A percentile compares a stretch with the other conserved stretches of the same genome.
Conservation (phyloP, 164 flowering plant genomes). For the Vitis cinerea region DNA sequence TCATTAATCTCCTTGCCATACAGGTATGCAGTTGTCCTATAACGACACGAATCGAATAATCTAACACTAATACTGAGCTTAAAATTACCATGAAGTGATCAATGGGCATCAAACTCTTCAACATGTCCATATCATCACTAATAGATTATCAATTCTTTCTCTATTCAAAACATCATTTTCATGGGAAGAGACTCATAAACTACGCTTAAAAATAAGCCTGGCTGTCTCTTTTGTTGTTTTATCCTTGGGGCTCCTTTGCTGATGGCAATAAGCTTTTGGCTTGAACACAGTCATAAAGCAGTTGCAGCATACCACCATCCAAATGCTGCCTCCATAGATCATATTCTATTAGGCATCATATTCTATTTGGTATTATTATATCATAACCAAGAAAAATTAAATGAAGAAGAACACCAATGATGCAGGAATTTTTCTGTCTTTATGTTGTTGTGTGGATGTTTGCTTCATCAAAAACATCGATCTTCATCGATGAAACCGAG, state of each 20-base stretch:
- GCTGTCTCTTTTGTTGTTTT: slow-evolving; percentile 26
- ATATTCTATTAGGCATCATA: background rate
- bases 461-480: slow-evolving; percentile 33
- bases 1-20: too few relatives aligned
- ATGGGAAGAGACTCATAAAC: background rate
- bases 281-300: background rate
- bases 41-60: too few relatives aligned
- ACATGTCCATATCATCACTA: too few relatives aligned
- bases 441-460: slow-evolving; percentile 24
- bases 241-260: slow-evolving; percentile 24
- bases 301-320: background rate
- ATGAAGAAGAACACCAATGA: background rate
- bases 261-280: slow-evolving; percentile 23
- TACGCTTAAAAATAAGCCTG: background rate
- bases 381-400: background rate
- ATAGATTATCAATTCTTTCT: slow-evolving; percentile 2
- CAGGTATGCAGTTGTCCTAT: too few relatives aligned
- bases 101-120: too few relatives aligned
- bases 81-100: too few relatives aligned
- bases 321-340: slow-evolving; percentile 8
- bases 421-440: slow-evolving; percentile 8
- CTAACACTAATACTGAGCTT: too few relatives aligned
- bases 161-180: slow-evolving; percentile 13
- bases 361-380: slow-evolving; percentile 1
- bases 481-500: slow-evolving; percentile 31